Percentiles rank a stretch among this genome's conserved stretches.
Evolutionary conservation across 2,329 filamentous ascomycete genomes (phyloP).

Genomic region (Colletotrichum siamense): DNA sequence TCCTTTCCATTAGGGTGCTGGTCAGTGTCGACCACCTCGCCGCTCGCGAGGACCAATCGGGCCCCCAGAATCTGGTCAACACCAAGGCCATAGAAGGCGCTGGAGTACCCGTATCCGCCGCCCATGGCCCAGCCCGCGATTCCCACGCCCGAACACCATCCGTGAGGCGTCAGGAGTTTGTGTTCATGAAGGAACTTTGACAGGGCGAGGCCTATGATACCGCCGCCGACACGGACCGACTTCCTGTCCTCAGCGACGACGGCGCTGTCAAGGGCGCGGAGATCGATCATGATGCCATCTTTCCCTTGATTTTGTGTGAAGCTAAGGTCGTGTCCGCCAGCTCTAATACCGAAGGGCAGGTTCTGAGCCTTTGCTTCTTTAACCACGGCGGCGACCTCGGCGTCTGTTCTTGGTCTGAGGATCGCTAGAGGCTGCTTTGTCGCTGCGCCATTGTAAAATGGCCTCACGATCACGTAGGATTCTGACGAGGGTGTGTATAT

Average conservation of each 20-base stretch:
- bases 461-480: not conserved
- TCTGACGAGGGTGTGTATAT: slow-evolving; percentile 3
- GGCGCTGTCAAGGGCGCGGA: slow-evolving; percentile 17
- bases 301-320: not conserved
- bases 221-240: slow-evolving; percentile 20
- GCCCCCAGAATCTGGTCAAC: slow-evolving; percentile 42
- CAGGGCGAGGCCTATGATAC: slow-evolving; percentile 13
- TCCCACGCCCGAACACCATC: slow-evolving; percentile 27
- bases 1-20: slow-evolving; percentile 22
- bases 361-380: not conserved
- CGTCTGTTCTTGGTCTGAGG: slow-evolving; percentile 3
- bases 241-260: slow-evolving; percentile 12
- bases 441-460: not conserved
- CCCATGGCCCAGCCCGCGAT: slow-evolving; percentile 38
- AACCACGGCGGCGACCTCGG: not conserved
- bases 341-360: slow-evolving; percentile 19
- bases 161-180: slow-evolving; percentile 7
- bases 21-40: slow-evolving; percentile 40
- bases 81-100: slow-evolving; percentile 36
- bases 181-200: slow-evolving; percentile 14
- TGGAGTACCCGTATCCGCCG: slow-evolving; percentile 39
- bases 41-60: slow-evolving; percentile 41
- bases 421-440: slow-evolving; percentile 1
- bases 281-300: slow-evolving; percentile 20
- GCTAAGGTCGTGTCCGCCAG: slow-evolving; percentile 19